Base-by-base conservation (phyloP, 179 eudicot genomes). In the Silene noctiflora region DNA sequence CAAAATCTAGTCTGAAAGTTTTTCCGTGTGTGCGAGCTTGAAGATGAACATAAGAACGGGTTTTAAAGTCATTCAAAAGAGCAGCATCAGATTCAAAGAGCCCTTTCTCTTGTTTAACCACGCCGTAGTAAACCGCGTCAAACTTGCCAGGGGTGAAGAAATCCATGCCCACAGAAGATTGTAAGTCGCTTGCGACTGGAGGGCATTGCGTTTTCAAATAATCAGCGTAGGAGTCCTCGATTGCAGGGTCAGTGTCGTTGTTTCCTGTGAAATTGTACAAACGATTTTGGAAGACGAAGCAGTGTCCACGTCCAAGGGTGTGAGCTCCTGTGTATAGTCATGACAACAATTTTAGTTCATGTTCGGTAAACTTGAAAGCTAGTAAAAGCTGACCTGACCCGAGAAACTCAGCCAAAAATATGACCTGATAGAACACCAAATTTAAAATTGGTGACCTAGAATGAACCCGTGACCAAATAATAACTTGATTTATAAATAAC, bases 201-300 rank as follows among this genome's bases (percentile, higher is more conserved):
- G 35, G 61, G 76, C 93, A 89, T 33, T 65, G 77, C 0, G 66
- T 48, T 71, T 85, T 85, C 76, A 89, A 60, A 64, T 55, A 33
- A 7, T 46, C 71, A 0, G 84, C 84, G 71, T 89, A 88, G 16
- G 71, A 11, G 0, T 84, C 71, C 35, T 79, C 76, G 69, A 89
- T 4, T 13, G 84, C 31, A 4, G 93, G 93, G 73, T 89, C 91
- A 0, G 85, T 81, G 58, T 83, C 89, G 0, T 83, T 86, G 4
- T 64, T 76, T 58, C 92, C 85, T 14, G 87, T 81, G 88, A 87
- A 89, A 25, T 89, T 89, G 87, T 87, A 89, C 8, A 89, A 61
- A 13, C 91, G 85, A 56, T 35, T 48, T 6, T 31, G 35, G 66
- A 89, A 80, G 55, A 82, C 25, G 19, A 82, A 65, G 78, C 93